Conservation (phyloP, 441 rosid species). For the Francoa sonchifolia region DNA sequence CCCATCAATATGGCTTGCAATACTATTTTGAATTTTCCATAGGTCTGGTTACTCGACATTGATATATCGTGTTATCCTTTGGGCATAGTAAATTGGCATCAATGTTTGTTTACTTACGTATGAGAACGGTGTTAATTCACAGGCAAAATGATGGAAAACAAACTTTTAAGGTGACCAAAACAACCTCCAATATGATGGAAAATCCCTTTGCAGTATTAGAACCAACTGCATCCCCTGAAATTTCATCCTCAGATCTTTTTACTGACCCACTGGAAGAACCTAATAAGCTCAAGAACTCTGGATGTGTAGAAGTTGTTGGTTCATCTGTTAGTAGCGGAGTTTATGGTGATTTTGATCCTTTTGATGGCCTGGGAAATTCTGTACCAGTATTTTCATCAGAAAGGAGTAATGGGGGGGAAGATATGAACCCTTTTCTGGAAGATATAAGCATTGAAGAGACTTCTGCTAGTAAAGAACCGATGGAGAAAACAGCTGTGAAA, state of each 20-base stretch:
- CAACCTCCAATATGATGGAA: constrained; percentile 33
- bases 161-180: constrained; percentile 24
- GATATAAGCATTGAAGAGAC: constrained; percentile 21
- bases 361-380: constrained; percentile 48
- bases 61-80: background rate
- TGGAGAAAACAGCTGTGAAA: constrained; percentile 26
- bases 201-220: constrained; percentile 61
- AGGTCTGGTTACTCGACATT: too few species aligned
- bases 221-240: constrained; percentile 34
- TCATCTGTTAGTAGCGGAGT: constrained; percentile 35
- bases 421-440: constrained; percentile 33
- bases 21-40: too few species aligned
- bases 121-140: constrained; percentile 16
- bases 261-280: constrained; percentile 47
- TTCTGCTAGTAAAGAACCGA: constrained; percentile 27
- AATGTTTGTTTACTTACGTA: too few species aligned
- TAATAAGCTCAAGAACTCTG: constrained; percentile 34
- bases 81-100: background rate
- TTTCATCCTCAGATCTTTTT: constrained; percentile 34
- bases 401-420: constrained; percentile 27
- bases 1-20: too few species aligned
- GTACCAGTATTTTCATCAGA: constrained; percentile 32
- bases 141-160: constrained; percentile 60
- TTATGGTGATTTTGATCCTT: constrained; percentile 56
- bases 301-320: constrained; percentile 30